Evolutionary conservation across 441 rosid species (phyloP), one percentile per base, ranked within the genome.

Genomic region (Hypseocharis bilobata): DNA sequence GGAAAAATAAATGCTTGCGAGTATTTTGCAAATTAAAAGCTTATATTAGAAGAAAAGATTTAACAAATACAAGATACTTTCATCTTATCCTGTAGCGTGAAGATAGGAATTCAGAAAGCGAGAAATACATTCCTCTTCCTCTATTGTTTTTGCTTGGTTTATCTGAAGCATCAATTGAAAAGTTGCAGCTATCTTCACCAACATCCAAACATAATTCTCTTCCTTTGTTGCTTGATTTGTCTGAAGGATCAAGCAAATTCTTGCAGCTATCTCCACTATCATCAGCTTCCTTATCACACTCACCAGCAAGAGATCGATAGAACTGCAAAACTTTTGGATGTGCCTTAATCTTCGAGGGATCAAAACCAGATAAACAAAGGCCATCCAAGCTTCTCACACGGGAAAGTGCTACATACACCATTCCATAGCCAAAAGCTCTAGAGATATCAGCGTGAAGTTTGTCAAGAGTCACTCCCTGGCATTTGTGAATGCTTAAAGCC

Each of bases 401-500:
- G 44, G 84, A 80, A 28, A 77, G 70, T 23, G 76, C 70, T 0
- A 75, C 84, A 19, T 77, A 75, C 16, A 70, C 79, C 79, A 77
- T 77, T 51, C 83, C 81, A 19, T 38, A 72, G 38, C 77, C 77
- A 25, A 80, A 80, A 25, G 77, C 70, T 44, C 69, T 64, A 2
- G 70, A 65, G 4, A 80, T 71, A 73, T 80, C 76, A 0, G 78
- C 69, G 32, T 75, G 75, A 34, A 71, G 69, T 6, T 42, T 26
- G 60, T 70, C 76, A 14, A 75, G 76, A 6, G 74, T 70, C 84
- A 77, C 65, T 8, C 81, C 79, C 58, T 80, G 84, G 62, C 80
- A 72, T 72, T 77, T 77, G 68, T 80, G 84, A 63, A 77, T 52
- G 68, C 79, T 80, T 20, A 19, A 51, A 51, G 27, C 26, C 27